Evolutionary conservation across 2,329 filamentous ascomycete genomes (phyloP), one percentile per base, ranked within the genome.

Genomic region (Penicillium palitans): DNA sequence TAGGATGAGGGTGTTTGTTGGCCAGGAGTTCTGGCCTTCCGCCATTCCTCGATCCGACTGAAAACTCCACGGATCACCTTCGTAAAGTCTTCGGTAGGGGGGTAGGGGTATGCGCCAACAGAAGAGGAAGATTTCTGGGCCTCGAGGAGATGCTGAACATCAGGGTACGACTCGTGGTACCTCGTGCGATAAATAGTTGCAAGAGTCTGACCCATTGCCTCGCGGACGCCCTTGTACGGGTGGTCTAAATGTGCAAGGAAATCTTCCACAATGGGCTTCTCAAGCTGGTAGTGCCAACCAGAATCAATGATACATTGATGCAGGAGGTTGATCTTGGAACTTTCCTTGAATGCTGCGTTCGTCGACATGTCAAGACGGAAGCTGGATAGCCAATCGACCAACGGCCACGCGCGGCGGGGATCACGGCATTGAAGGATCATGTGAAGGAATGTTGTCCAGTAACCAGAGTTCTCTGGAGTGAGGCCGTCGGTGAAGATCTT

Each of bases 281-380:
- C 91, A 12, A 91, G 81, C 62, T 91, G 91, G 81, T 97, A 99
- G 74, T 99, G 95, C 95, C 96, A 99, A 1, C 95, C 95, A 37
- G 88, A 85, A 68, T 96, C 92, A 45, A 87, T 87, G 59, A 99
- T 90, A 61, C 90, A 85, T 65, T 96, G 91, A 66, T 97, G 91
- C 19, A 99, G 81, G 31, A 99, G 80, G 64, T 95, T 89, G 17
- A 99, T 91, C 79, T 98, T 97, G 29, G 93, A 96, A 55, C 93
- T 96, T 74, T 99, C 96, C 74, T 99, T 99, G 83, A 99, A 99
- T 0, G 95, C 95, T 4, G 96, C 95, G 71, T 98, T 97, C 0
- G 93, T 97, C 6, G 86, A 82, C 88, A 98, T 93, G 72, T 99
- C 95, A 10, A 99, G 82, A 31, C 91, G 85, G 84, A 98, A 98